These are phyloP conservation scores for Iodosphaeria phyllophila DNA, from an alignment of 2,329 filamentous ascomycete species.

Conservation along the genomic window DNA sequence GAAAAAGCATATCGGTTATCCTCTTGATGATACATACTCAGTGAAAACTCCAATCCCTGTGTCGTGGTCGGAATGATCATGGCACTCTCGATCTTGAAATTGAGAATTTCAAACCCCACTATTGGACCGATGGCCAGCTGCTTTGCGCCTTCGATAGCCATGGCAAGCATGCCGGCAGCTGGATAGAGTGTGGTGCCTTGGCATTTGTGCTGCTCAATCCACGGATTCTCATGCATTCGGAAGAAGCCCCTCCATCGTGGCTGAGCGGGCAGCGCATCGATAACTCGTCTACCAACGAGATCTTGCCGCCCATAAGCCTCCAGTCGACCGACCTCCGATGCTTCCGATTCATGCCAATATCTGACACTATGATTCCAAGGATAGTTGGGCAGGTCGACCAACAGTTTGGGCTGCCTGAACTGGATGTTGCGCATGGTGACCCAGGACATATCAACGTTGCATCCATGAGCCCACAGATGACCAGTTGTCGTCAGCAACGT, in stretches of 20 bases:
- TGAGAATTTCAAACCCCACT: constrained; percentile 22
- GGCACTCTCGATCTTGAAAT: constrained; percentile 28
- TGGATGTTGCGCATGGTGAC: constrained; percentile 7
- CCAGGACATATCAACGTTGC: constrained; percentile 6
- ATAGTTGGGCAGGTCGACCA: constrained; percentile 29
- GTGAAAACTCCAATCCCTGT: constrained; percentile 29
- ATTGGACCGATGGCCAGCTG: constrained; percentile 15
- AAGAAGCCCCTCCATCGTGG: constrained; percentile 30
- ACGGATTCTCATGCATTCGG: constrained; percentile 27
- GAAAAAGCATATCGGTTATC: constrained; percentile 16
- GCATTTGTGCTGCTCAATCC: constrained; percentile 31
- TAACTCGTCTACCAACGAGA: constrained; percentile 26
- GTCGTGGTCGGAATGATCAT: constrained; percentile 27
- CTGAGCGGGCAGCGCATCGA: constrained; percentile 24
- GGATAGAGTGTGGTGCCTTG: constrained; percentile 31
- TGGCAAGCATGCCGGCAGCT: constrained; percentile 27
- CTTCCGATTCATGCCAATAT: constrained; percentile 34
- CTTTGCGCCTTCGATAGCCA: constrained; percentile 26
- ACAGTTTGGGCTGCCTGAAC: constrained; percentile 7
- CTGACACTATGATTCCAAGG: constrained; percentile 32
- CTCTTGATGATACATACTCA: constrained; percentile 19
- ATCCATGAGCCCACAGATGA: constrained; percentile 7
- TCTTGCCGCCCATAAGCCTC: constrained; percentile 27
- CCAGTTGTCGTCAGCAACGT: constrained; percentile 6
- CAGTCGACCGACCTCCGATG: constrained; percentile 23